Conservation (phyloP, 1,284 basidiomycete genomes). For the Erythrobasidium hasegawianum region DNA sequence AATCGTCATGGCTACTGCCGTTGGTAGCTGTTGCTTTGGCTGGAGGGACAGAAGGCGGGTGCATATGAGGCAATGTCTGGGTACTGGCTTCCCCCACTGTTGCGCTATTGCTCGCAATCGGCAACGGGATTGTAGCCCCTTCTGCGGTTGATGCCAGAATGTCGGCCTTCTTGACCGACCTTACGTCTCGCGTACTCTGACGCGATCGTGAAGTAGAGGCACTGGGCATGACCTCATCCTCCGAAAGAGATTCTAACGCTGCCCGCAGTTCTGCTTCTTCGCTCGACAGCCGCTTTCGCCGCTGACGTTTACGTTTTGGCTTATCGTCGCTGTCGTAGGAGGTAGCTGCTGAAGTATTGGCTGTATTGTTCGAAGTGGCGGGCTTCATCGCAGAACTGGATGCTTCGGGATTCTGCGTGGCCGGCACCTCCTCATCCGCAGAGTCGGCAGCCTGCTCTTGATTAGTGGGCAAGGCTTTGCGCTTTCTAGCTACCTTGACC, state of each 20-base stretch:
- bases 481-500: neutral
- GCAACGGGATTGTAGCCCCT: no score
- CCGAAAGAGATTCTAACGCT: slow-evolving; percentile 1
- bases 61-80: no score
- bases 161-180: slow-evolving; percentile 18
- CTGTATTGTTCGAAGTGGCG: no score
- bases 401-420: neutral
- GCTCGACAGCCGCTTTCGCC: neutral
- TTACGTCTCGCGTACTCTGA: slow-evolving; percentile 9
- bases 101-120: no score
- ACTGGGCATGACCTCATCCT: slow-evolving; percentile 32
- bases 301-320: neutral
- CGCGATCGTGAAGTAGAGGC: slow-evolving; percentile 20
- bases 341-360: neutral
- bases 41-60: no score
- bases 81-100: no score
- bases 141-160: neutral
- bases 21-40: no score
- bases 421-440: neutral
- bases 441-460: neutral
- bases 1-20: no score
- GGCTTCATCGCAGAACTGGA: no score
- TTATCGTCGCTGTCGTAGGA: neutral
- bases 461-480: neutral
- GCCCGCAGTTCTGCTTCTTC: neutral